phyloP scores from a whole-genome alignment of 805 yeast genomes.

The Metschnikowia vanudenii region DNA sequence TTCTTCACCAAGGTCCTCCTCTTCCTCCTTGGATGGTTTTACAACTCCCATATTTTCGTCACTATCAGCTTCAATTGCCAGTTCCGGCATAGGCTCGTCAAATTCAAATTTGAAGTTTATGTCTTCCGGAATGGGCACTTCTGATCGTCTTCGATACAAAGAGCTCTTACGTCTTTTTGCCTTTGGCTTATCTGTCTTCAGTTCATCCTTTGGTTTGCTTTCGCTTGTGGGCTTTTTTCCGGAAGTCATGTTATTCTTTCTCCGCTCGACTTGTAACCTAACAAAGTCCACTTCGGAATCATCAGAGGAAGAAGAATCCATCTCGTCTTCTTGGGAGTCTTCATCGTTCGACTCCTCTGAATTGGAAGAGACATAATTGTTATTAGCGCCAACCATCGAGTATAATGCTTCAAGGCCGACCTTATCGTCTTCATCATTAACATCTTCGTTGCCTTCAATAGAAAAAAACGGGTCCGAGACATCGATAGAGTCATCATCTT shows the following conservation, averaged over 20 bases:
- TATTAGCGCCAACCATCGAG: conserved; percentile 22
- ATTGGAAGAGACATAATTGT: conserved; percentile 22
- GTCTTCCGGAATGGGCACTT: conserved; percentile 43
- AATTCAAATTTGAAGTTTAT: conserved; percentile 43
- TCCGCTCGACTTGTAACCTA: conserved; percentile 64
- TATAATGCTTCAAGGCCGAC: conserved; percentile 24
- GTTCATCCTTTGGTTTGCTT: conserved; percentile 4
- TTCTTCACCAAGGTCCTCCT: conserved; percentile 66
- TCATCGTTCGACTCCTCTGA: conserved; percentile 33
- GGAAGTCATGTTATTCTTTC: conserved; percentile 30
- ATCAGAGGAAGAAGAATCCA: conserved; percentile 38
- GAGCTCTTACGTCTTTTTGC: conserved; percentile 14
- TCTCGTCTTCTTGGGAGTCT: conserved; percentile 20
- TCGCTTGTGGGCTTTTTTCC: conserved; percentile 9
- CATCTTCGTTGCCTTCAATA: conserved; percentile 7
- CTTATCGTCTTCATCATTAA: conserved; percentile 13
- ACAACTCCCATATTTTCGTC: conserved; percentile 19
- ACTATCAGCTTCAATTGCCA: conserved; percentile 10
- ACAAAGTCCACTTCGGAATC: conserved; percentile 74
- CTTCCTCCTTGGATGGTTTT: conserved; percentile 30
- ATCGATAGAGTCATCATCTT: background rate
- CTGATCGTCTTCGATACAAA: conserved; percentile 30
- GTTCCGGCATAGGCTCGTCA: conserved; percentile 27
- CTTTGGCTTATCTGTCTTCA: conserved; percentile 9
- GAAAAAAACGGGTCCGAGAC: background rate